These are phyloP conservation scores for Coriolopsis trogii DNA, from an alignment of 1,284 basidiomycete species.

Conservation along the genomic window DNA sequence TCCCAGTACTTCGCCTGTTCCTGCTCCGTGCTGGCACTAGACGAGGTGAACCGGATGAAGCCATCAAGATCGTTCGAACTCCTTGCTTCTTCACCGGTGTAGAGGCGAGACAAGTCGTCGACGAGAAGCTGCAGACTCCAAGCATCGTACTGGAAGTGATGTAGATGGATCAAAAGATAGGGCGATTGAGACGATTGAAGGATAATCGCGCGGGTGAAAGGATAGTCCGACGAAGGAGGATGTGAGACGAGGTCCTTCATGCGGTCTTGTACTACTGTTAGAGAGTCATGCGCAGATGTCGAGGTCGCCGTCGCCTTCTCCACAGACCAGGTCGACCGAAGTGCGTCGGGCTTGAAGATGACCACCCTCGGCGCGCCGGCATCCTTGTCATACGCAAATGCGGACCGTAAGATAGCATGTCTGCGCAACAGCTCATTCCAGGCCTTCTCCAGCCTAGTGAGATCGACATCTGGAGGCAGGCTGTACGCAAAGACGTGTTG, in stretches of 20 bases:
- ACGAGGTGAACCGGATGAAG: constrained; percentile 36
- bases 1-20: constrained; percentile 46
- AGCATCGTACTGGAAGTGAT: constrained; percentile 57
- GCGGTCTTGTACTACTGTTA: constrained; percentile 29
- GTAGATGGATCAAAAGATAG: constrained; percentile 47
- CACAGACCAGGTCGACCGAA: constrained; percentile 22
- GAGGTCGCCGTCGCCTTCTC: constrained; percentile 29
- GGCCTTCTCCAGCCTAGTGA: constrained; percentile 34
- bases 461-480: constrained; percentile 37
- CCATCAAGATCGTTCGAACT: constrained; percentile 35
- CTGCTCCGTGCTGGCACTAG: constrained; percentile 27
- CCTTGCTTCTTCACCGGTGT: constrained; percentile 31
- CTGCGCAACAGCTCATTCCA: constrained; percentile 42
- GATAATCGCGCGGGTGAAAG: constrained; percentile 40
- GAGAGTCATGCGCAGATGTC: constrained; percentile 14
- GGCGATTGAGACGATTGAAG: constrained; percentile 29
- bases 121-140: constrained; percentile 49
- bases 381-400: constrained; percentile 37
- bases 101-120: constrained; percentile 43
- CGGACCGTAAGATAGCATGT: constrained; percentile 48
- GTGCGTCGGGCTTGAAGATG: constrained; percentile 36
- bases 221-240: constrained; percentile 37
- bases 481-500: constrained; percentile 49
- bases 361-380: constrained; percentile 39
- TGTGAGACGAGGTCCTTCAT: constrained; percentile 40